Base-by-base conservation (phyloP, 1,139 yeast species). In the Saccharomyces hybrid region DNA sequence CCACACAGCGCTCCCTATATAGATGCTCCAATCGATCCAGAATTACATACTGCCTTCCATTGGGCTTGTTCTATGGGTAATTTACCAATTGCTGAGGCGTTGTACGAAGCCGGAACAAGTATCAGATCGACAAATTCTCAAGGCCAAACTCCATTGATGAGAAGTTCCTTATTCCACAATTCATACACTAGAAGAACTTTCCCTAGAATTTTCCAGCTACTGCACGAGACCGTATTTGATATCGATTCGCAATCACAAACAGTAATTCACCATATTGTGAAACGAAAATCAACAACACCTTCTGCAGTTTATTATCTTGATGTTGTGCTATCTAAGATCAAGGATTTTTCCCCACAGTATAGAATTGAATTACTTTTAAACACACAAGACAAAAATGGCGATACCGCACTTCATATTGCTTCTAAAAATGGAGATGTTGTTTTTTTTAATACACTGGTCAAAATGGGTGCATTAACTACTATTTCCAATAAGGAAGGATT, bases 1-100 rank as follows among this genome's bases (percentile, higher is more conserved):
- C 74, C 59, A 23, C 58, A 67, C 48, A 63, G 69, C 50, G 66
- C 68, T 28, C 72, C 72, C 11, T 68, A 64, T 49, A 67, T 70
- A 34, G 71, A 68, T 59, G 69, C 66, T 1, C 72, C 93, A 6
- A 89, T 93, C 53, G 99, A 93, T 66, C 95, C 89, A 56, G 97
- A 93, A 68, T 95, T 97, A 0, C 96, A 93, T 65, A 88, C 97
- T 0, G 91, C 97, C 0, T 82, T 93, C 62, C 98, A 93, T 70
- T 91, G 98, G 98, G 96, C 98, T 0, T 87, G 97, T 48, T 87
- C 98, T 0, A 85, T 93, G 77, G 98, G 97, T 3, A 83, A 85
- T 62, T 73, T 83, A 49, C 81, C 80, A 46, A 83, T 90, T 67
- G 83, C 88, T 49, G 91, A 86, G 60, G 77, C 88, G 16, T 74